These are phyloP conservation scores for Hirschfeldia incana DNA, from an alignment of 345 rosid species.

Conservation along the genomic window DNA sequence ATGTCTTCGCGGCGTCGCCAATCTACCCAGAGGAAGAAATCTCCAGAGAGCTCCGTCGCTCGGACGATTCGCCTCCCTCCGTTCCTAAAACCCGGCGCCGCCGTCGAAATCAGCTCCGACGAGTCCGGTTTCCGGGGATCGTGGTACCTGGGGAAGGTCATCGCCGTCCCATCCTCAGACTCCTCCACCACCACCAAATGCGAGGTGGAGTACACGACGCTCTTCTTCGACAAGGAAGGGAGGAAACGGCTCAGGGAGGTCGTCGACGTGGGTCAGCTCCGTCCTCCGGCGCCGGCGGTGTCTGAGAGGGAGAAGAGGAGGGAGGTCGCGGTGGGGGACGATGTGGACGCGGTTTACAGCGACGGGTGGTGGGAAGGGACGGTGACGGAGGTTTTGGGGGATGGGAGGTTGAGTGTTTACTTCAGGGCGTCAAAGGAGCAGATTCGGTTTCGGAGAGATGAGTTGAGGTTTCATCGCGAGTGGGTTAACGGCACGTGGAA, in stretches of 20 bases:
- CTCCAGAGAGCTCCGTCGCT: neutral
- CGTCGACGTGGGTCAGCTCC: constrained; percentile 42
- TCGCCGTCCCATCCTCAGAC: constrained; percentile 40
- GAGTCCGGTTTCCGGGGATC: constrained; percentile 76
- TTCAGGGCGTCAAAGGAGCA: constrained; percentile 61
- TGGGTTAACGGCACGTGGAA: constrained; percentile 69
- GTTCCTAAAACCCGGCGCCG: constrained; percentile 47
- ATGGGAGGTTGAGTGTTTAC: constrained; percentile 60
- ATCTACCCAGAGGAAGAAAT: constrained; percentile 13
- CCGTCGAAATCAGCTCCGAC: constrained; percentile 65
- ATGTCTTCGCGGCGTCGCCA: constrained; percentile 32
- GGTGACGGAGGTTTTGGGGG: constrained; percentile 51
- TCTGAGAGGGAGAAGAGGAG: constrained; percentile 57
- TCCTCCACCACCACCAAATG: constrained; percentile 26
- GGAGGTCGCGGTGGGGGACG: constrained; percentile 49
- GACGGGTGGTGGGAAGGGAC: constrained; percentile 98
- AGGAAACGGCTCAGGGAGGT: constrained; percentile 48
- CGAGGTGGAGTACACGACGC: constrained; percentile 49
- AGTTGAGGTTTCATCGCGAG: constrained; percentile 68
- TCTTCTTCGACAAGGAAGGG: constrained; percentile 56
- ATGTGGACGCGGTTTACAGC: constrained; percentile 64
- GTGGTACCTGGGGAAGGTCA: constrained; percentile 56
- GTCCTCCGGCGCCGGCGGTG: constrained; percentile 45
- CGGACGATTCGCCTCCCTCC: constrained; percentile 15
- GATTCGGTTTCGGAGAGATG: constrained; percentile 46